A percentile compares a stretch with the other conserved stretches of the same genome.
Conservation (phyloP, 2,329 filamentous ascomycete species). For the Berkeleyomyces rouxiae region DNA sequence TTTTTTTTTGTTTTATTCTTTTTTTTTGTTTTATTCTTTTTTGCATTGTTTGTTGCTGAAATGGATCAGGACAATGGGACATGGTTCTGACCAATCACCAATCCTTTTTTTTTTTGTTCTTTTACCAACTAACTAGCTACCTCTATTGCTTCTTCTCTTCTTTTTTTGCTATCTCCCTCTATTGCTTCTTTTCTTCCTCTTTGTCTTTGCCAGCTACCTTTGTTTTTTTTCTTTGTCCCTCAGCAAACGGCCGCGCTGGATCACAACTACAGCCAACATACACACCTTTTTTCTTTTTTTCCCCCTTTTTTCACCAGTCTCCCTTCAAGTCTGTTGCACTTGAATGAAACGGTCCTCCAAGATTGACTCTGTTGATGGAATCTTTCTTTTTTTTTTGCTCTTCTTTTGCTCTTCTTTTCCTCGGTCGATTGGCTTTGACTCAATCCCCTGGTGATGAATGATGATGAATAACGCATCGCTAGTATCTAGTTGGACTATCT, state of each 20-base stretch:
- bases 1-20: not conserved
- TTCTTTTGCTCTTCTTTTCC: not conserved
- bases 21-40: not conserved
- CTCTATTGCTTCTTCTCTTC: not conserved
- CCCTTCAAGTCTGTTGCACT: not conserved
- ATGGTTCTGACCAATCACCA: not conserved
- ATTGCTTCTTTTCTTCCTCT: not conserved
- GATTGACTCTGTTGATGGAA: not conserved
- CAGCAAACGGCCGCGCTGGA: not conserved
- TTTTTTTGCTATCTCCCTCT: not conserved
- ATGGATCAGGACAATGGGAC: not conserved
- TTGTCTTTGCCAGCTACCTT: not conserved
- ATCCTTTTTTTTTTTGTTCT: not conserved
- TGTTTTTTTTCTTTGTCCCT: not conserved
- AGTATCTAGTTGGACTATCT: not conserved
- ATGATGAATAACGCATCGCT: not conserved
- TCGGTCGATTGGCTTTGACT: not conserved
- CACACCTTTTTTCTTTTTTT: not conserved
- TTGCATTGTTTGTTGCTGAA: not conserved
- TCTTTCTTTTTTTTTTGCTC: not conserved
- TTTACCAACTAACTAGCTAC: not conserved
- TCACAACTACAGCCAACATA: not conserved
- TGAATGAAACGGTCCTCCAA: no score
- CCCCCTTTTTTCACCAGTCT: not conserved
- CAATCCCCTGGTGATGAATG: not conserved